Evolutionary conservation across 345 rosid species (phyloP), one percentile per base, ranked within the genome.

Genomic region (Cardiospermum halicacabum): DNA sequence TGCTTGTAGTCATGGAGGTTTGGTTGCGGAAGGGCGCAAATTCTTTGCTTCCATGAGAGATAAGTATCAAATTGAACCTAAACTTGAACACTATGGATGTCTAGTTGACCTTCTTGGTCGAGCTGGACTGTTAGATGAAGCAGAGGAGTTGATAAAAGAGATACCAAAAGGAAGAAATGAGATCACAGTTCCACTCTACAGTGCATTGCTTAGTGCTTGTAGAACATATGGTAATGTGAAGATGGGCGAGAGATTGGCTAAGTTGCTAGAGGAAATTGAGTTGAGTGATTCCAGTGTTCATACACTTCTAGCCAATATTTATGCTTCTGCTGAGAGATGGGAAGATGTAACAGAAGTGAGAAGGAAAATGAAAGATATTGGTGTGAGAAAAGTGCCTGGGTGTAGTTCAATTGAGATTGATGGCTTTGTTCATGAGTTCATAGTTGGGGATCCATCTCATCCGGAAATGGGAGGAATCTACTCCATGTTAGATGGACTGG

Each of bases 321-420:
- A 89, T 55, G 96, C 91, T 36, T 78, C 77, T 30, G 83, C 84
- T 4, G 69, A 82, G 56, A 85, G 82, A 78, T 84, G 98, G 97
- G 88, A 84, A 65, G 96, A 89, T 70, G 89, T 76, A 24, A 82
- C 69, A 12, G 81, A 53, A 60, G 86, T 83, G 69, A 86, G 97
- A 75, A 72, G 56, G 74, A 78, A 77, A 70, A 89, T 92, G 98
- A 88, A 84, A 72, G 81, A 75, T 67, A 78, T 84, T 16, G 89
- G 93, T 53, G 79, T 89, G 6, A 79, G 61, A 72, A 89, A 84
- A 83, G 66, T 78, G 40, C 93, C 97, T 21, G 98, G 96, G 32
- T 88, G 93, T 53, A 88, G 96, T 74, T 83, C 86, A 25, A 56
- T 89, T 0, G 83, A 88, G 76, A 74, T 81, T 49, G 69, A 82